These are phyloP conservation scores for Lactifluus piperatus DNA, from an alignment of 768 basidiomycete species.

Conservation along the genomic window DNA sequence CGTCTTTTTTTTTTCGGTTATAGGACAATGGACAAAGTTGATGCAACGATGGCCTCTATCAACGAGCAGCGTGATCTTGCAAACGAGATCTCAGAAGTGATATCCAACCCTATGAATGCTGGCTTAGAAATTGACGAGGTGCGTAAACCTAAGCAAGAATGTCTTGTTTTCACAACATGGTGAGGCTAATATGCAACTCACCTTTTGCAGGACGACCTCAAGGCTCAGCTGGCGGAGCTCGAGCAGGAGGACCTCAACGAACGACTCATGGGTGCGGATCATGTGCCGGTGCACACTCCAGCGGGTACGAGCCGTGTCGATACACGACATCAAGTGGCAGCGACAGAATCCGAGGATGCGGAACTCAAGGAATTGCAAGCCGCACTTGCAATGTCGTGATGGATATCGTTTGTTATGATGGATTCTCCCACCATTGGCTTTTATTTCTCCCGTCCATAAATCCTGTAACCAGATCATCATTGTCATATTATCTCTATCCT, in stretches of 20 bases:
- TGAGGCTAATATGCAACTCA: not conserved
- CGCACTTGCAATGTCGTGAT: conserved; percentile 61
- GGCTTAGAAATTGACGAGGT: conserved; percentile 68
- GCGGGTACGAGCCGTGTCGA: conserved; percentile 36
- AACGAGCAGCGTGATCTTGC: conserved; percentile 88
- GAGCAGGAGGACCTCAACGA: conserved; percentile 87
- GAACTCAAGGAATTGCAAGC: conserved; percentile 88
- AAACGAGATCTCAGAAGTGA: conserved; percentile 84
- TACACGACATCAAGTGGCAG: conserved; percentile 36
- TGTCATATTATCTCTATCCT: conserved; percentile 12
- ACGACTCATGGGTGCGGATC: conserved; percentile 77
- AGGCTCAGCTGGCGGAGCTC: conserved; percentile 71
- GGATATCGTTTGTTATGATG: not conserved
- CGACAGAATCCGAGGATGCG: conserved; percentile 87
- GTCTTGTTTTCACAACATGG: not conserved
- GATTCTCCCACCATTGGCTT: not conserved
- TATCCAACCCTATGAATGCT: conserved; percentile 59
- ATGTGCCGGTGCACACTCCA: conserved; percentile 81
- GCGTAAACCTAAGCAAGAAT: conserved; percentile 16
- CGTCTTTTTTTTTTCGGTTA: not conserved
- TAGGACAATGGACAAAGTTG: conserved; percentile 84
- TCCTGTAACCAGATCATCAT: conserved; percentile 17
- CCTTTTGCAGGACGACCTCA: conserved; percentile 65
- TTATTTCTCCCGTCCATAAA: conserved; percentile 1
- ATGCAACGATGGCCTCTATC: conserved; percentile 78